Percentiles rank a stretch among this genome's conserved stretches.
Evolutionary conservation across 345 rosid genomes (phyloP).

Genomic region (Kernera saxatilis): DNA sequence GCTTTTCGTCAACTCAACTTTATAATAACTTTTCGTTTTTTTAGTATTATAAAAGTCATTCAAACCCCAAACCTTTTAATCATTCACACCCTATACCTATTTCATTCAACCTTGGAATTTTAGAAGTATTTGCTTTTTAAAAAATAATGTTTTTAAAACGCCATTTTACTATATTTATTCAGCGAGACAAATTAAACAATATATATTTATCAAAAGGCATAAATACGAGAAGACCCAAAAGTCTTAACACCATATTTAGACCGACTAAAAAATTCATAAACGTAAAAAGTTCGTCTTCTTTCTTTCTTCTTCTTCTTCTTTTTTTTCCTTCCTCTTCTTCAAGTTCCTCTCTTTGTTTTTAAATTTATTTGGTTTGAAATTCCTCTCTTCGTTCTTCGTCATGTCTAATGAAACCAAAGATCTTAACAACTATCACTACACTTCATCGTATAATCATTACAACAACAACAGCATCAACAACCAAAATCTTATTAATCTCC

Average conservation of each 20-base stretch:
- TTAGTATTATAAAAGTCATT: constrained; percentile 16
- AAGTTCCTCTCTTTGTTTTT: constrained; percentile 17
- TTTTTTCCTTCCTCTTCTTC: constrained; percentile 4
- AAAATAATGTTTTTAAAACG: background rate
- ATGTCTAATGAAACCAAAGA: constrained; percentile 74
- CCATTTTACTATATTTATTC: background rate
- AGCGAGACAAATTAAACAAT: background rate
- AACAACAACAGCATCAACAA: background rate
- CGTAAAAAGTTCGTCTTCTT: constrained; percentile 2
- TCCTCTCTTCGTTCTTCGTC: constrained; percentile 15
- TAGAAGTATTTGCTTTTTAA: background rate
- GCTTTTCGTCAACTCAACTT: constrained; percentile 44
- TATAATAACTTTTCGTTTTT: constrained; percentile 7
- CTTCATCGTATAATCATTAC: constrained; percentile 23
- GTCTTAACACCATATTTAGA: constrained; percentile 21
- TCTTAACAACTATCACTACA: constrained; percentile 36
- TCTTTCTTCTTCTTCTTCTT: background rate
- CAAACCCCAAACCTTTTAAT: constrained; percentile 35
- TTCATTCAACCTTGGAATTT: constrained; percentile 2
- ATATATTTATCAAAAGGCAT: constrained; percentile 28
- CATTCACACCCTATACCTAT: constrained; percentile 22
- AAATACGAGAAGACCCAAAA: constrained; percentile 30
- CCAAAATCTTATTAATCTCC: constrained; percentile 11
- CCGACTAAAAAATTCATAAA: constrained; percentile 22
- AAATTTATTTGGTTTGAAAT: background rate